Conservation (phyloP, 2,329 filamentous ascomycete genomes). For the Orbilia blumenaviensis region DNA sequence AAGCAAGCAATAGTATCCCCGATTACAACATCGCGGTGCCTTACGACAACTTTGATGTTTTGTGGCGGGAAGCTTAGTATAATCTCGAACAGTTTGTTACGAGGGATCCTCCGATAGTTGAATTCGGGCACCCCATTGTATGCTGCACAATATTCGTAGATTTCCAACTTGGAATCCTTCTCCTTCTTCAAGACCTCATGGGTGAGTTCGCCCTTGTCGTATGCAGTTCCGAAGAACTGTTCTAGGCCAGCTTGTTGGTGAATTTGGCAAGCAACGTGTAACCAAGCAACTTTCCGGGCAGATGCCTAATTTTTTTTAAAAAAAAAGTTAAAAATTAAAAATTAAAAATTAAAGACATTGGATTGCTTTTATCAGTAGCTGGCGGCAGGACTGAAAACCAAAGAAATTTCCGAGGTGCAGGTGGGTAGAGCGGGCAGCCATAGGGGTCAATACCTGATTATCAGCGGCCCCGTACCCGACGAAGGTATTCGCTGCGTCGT, state of each 20-base stretch:
- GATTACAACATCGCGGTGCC: conserved; percentile 56
- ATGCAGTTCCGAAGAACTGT: conserved; percentile 26
- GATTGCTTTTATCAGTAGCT: background rate
- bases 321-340: no score
- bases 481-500: conserved; percentile 13
- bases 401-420: no score
- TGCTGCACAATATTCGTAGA: conserved; percentile 63
- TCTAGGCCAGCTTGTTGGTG: conserved; percentile 15
- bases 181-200: conserved; percentile 55
- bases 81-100: conserved; percentile 55
- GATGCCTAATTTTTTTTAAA: no score
- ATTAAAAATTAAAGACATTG: background rate
- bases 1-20: conserved; percentile 61
- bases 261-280: conserved; percentile 36
- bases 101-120: conserved; percentile 19
- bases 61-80: conserved; percentile 61
- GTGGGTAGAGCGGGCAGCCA: no score
- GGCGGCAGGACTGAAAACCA: no score
- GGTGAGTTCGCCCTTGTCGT: conserved; percentile 32
- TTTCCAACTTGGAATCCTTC: conserved; percentile 59
- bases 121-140: conserved; percentile 60
- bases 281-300: conserved; percentile 32
- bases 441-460: background rate
- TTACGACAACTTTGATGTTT: conserved; percentile 59
- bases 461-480: conserved; percentile 32